Evolutionary conservation across 768 basidiomycete genomes (phyloP).

Genomic region (Austroboletus eburneus): DNA sequence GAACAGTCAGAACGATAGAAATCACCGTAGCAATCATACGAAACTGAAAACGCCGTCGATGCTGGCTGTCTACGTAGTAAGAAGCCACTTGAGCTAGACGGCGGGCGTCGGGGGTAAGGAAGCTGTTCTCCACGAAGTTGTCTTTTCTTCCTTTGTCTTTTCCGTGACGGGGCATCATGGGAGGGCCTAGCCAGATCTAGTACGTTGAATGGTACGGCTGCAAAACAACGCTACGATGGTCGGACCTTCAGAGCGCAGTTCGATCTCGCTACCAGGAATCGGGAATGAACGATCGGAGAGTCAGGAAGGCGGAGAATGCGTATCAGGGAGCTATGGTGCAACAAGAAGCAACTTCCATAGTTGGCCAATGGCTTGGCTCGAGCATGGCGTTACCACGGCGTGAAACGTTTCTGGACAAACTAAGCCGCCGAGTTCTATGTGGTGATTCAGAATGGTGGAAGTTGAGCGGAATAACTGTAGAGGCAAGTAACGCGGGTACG

Average conservation of each 20-base stretch:
- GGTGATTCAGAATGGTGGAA: not conserved
- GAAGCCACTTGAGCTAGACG: not conserved
- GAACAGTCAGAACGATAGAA: not conserved
- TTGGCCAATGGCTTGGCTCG: not conserved
- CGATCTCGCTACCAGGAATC: not conserved
- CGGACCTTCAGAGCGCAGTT: not conserved
- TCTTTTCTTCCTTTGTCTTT: no score
- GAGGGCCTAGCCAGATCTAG: no score
- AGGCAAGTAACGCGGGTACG: not conserved
- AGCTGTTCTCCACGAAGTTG: no score
- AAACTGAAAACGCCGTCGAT: not conserved
- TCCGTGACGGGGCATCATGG: no score
- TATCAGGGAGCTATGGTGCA: conserved; percentile 1
- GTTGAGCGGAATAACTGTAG: no score
- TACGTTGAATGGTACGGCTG: not conserved
- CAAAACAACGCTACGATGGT: not conserved
- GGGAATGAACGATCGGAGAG: not conserved
- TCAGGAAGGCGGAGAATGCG: not conserved
- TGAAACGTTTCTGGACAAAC: not conserved
- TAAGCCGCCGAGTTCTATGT: not conserved
- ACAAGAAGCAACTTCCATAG: not conserved
- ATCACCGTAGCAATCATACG: not conserved
- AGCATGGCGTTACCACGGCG: not conserved
- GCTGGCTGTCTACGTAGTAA: not conserved
- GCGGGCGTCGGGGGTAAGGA: no score